Conservation (phyloP, 2,329 filamentous ascomycete species). For the Ceratocystiopsis sp. region DNA sequence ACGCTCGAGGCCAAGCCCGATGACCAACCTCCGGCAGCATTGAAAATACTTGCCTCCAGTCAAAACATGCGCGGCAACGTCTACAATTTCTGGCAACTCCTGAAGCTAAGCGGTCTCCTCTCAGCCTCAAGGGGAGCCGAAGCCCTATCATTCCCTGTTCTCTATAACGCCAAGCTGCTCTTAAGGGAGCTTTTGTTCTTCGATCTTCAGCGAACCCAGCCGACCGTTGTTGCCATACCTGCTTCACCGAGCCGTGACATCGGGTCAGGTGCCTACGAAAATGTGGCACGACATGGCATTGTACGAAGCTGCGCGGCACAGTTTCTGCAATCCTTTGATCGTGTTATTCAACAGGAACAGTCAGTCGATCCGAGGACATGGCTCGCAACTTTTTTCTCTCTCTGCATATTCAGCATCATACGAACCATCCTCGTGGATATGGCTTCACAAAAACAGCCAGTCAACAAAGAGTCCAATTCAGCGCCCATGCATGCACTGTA, state of each 20-base stretch:
- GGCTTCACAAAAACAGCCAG: conserved; percentile 6
- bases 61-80: conserved; percentile 30
- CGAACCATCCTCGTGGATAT: conserved; percentile 34
- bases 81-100: conserved; percentile 35
- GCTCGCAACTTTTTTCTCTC: conserved; percentile 34
- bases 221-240: conserved; percentile 24
- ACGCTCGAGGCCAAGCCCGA: conserved; percentile 22
- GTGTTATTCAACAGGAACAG: conserved; percentile 21
- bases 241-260: conserved; percentile 17
- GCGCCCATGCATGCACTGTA: conserved; percentile 29
- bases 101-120: conserved; percentile 31
- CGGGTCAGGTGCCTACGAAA: conserved; percentile 26
- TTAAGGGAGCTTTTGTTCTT: conserved; percentile 37
- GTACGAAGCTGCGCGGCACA: conserved; percentile 33
- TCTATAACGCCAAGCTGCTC: conserved; percentile 37
- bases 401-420: conserved; percentile 42
- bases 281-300: conserved; percentile 28
- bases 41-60: conserved; percentile 33
- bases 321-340: conserved; percentile 36
- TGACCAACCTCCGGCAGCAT: conserved; percentile 28
- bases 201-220: conserved; percentile 32
- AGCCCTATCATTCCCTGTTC: conserved; percentile 28
- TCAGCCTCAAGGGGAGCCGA: conserved; percentile 32
- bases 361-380: conserved; percentile 26
- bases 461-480: too few species aligned